These are phyloP conservation scores for Niebla homalea DNA, from an alignment of 495 filamentous ascomycete species.

Conservation along the genomic window DNA sequence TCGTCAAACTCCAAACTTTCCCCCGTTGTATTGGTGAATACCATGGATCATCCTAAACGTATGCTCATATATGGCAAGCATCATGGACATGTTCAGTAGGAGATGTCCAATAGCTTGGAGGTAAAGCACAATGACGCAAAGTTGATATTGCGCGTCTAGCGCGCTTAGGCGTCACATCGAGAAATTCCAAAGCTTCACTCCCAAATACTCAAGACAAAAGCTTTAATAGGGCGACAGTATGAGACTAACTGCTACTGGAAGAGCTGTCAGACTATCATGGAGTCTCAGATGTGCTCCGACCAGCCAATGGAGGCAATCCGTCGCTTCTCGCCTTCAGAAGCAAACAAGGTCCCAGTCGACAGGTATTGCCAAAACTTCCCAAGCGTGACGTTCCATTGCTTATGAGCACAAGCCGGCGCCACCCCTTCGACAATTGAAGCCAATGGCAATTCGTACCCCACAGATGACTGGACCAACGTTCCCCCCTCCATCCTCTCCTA, in stretches of 20 bases:
- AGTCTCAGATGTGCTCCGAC: background rate
- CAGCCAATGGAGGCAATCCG: background rate
- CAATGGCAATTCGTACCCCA: constrained; percentile 47
- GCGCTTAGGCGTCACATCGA: background rate
- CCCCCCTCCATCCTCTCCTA: constrained; percentile 59
- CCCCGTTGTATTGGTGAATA: too few relatives aligned
- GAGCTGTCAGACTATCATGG: constrained; percentile 27
- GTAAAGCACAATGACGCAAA: constrained; percentile 2
- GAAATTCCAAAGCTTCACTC: background rate
- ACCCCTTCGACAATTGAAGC: constrained; percentile 31
- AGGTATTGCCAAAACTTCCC: background rate
- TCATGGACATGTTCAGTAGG: too few relatives aligned
- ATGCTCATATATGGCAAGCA: too few relatives aligned
- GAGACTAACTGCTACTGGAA: constrained; percentile 33
- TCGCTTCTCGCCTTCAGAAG: background rate
- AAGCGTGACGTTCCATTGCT: background rate
- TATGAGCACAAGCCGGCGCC: constrained; percentile 1
- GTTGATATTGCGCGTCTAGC: background rate
- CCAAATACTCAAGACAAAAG: constrained; percentile 7
- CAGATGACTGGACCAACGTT: constrained; percentile 78
- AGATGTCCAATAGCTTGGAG: background rate
- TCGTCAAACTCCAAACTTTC: too few relatives aligned
- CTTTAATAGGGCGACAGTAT: constrained; percentile 17
- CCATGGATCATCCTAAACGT: too few relatives aligned
- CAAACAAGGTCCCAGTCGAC: constrained; percentile 9